Conservation (phyloP, 805 yeast species). For the Metschnikowia koreensis region DNA sequence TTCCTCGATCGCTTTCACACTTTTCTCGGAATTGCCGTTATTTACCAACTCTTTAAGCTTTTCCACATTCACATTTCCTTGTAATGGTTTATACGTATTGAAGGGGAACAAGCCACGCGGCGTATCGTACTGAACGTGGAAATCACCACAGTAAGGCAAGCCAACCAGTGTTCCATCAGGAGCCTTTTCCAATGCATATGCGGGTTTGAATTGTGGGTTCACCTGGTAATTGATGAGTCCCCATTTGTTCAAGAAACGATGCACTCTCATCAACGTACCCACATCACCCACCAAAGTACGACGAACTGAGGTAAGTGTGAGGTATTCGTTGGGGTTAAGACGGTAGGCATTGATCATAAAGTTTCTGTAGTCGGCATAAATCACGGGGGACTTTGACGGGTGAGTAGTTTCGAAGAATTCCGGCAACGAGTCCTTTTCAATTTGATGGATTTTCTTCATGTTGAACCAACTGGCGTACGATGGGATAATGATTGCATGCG, state of each 20-base stretch:
- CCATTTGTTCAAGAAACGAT: conserved; percentile 83
- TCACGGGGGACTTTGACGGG: conserved; percentile 74
- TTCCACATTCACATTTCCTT: conserved; percentile 45
- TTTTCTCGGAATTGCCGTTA: conserved; percentile 6
- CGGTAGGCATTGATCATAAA: conserved; percentile 88
- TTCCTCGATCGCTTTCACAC: not conserved
- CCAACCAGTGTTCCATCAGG: conserved; percentile 43
- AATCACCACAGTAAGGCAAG: conserved; percentile 75
- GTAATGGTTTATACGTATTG: conserved; percentile 71
- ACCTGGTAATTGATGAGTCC: conserved; percentile 93
- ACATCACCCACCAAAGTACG: conserved; percentile 91
- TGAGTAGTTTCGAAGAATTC: conserved; percentile 79
- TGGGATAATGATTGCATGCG: conserved; percentile 83
- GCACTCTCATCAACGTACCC: conserved; percentile 81
- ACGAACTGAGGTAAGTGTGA: conserved; percentile 87
- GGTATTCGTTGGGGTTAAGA: conserved; percentile 83
- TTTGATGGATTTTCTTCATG: conserved; percentile 65
- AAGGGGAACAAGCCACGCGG: conserved; percentile 93
- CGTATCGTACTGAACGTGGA: conserved; percentile 75
- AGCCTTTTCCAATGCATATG: conserved; percentile 51
- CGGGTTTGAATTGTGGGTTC: conserved; percentile 71
- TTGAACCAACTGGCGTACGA: conserved; percentile 88
- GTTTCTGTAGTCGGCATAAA: conserved; percentile 79
- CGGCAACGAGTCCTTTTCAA: conserved; percentile 81
- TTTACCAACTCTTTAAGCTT: conserved; percentile 32